phyloP scores from a whole-genome alignment of 139 green algal genomes.

The Chlorella vulgaris region DNA sequence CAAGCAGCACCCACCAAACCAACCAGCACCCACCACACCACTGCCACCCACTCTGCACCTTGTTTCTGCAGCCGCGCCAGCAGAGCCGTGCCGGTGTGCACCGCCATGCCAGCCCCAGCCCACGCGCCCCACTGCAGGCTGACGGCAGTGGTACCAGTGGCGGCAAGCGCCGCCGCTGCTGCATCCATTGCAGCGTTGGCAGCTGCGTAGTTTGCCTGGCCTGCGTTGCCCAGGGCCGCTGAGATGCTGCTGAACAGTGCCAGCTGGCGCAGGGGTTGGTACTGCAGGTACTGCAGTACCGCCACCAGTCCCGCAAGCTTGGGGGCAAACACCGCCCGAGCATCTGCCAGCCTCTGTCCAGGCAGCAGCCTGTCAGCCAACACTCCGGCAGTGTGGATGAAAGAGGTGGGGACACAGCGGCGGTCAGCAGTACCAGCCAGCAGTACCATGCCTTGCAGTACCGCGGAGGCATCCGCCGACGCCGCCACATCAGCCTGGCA shows the following conservation, averaged over 20 bases:
- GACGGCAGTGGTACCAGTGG: not conserved
- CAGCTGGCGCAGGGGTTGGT: constrained; percentile 4
- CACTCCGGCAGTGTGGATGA: constrained; percentile 73
- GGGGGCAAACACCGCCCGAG: constrained; percentile 49
- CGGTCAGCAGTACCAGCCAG: not conserved
- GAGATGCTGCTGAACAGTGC: constrained; percentile 45
- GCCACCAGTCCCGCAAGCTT: constrained; percentile 45
- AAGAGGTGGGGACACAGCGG: too few relatives aligned
- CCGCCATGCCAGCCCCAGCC: constrained; percentile 78
- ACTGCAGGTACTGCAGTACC: constrained; percentile 12
- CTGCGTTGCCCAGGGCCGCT: constrained; percentile 38
- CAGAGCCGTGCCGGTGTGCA: constrained; percentile 3
- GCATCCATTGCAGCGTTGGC: constrained; percentile 49
- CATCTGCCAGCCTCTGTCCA: constrained; percentile 44
- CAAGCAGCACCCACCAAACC: too few relatives aligned
- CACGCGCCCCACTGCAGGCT: constrained; percentile 56
- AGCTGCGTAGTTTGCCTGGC: constrained; percentile 59
- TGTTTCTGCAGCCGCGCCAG: constrained; percentile 57
- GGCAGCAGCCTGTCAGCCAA: constrained; percentile 72
- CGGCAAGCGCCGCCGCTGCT: not conserved
- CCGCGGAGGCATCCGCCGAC: too few relatives aligned
- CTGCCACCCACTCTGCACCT: too few relatives aligned
- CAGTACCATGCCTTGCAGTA: too few relatives aligned
- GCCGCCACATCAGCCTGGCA: not conserved
- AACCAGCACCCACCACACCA: too few relatives aligned